phyloP scores from a whole-genome alignment of 768 basidiomycete species.

The Pisolithus albus region DNA sequence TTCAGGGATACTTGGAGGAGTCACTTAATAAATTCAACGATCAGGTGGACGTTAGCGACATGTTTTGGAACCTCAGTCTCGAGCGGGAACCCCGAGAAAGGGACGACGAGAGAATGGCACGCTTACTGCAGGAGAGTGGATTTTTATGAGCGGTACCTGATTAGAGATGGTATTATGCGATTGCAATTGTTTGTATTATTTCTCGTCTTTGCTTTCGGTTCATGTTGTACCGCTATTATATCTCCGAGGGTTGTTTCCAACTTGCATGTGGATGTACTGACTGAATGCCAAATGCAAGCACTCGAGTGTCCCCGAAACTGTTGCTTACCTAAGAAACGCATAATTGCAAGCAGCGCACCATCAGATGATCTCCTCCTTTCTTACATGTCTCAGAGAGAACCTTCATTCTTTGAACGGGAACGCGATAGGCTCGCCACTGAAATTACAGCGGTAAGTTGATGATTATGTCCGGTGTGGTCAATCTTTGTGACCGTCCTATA shows the following conservation, averaged over 20 bases:
- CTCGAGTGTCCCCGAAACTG: too few species aligned
- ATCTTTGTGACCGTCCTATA: slow-evolving; percentile 18
- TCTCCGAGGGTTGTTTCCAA: slow-evolving; percentile 3
- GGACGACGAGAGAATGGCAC: slow-evolving; percentile 95
- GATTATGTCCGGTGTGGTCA: not conserved
- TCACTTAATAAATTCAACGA: slow-evolving; percentile 67
- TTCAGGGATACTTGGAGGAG: slow-evolving; percentile 74
- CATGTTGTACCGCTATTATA: slow-evolving; percentile 18
- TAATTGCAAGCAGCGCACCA: too few species aligned
- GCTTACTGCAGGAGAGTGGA: slow-evolving; percentile 81
- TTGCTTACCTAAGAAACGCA: too few species aligned
- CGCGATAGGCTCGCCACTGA: slow-evolving; percentile 68
- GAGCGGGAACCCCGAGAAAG: slow-evolving; percentile 89
- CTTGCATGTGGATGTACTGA: not conserved
- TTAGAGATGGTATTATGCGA: not conserved
- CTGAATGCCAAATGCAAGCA: not conserved
- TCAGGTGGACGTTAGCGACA: slow-evolving; percentile 61
- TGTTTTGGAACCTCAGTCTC: slow-evolving; percentile 80
- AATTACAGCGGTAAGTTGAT: slow-evolving; percentile 55
- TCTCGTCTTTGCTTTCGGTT: slow-evolving; percentile 1
- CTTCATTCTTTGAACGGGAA: slow-evolving; percentile 71
- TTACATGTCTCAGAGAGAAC: slow-evolving; percentile 32
- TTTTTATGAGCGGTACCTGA: slow-evolving; percentile 49
- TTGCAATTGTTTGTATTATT: slow-evolving; percentile 5
- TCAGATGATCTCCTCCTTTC: too few species aligned